Evolutionary conservation across 2,329 filamentous ascomycete genomes (phyloP).

Genomic region (Colletotrichum destructivum): DNA sequence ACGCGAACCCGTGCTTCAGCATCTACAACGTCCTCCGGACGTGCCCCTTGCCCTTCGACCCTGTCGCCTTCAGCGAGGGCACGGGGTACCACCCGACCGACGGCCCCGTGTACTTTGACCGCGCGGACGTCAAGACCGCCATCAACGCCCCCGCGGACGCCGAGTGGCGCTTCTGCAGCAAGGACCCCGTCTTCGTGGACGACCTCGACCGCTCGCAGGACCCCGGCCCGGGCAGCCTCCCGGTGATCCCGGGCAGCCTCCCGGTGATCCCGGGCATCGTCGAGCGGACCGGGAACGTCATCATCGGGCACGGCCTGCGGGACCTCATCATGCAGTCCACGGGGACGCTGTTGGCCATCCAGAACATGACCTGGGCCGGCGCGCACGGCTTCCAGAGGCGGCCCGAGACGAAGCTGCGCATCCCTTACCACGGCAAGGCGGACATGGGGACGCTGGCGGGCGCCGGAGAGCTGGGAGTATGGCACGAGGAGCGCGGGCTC

Average conservation of each 20-base stretch:
- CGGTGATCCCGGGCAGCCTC: no score
- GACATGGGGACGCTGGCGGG: conserved; percentile 62
- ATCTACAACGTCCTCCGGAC: conserved; percentile 81
- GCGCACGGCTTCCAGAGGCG: conserved; percentile 76
- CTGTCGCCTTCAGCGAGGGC: conserved; percentile 77
- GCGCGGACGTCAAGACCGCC: conserved; percentile 76
- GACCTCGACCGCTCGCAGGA: conserved; percentile 55
- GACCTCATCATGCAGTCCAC: conserved; percentile 79
- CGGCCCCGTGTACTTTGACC: conserved; percentile 78
- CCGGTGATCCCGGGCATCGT: conserved; percentile 74
- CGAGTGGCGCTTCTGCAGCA: conserved; percentile 60
- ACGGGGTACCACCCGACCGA: conserved; percentile 76
- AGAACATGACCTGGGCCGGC: conserved; percentile 88
- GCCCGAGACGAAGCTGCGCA: conserved; percentile 76
- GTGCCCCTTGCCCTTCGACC: conserved; percentile 80
- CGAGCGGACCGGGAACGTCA: conserved; percentile 78
- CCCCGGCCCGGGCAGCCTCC: conserved; percentile 19
- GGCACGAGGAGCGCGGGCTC: conserved; percentile 81
- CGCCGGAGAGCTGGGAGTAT: conserved; percentile 77
- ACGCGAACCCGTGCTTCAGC: conserved; percentile 84
- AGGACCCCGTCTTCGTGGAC: conserved; percentile 54
- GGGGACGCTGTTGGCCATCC: conserved; percentile 79
- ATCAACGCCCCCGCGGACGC: conserved; percentile 71
- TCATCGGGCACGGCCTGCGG: conserved; percentile 80
- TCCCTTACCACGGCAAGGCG: conserved; percentile 66